Evolutionary conservation across 495 filamentous ascomycete genomes (phyloP), one percentile per base, ranked within the genome.

Genomic region (Aspergillus taichungensis): DNA sequence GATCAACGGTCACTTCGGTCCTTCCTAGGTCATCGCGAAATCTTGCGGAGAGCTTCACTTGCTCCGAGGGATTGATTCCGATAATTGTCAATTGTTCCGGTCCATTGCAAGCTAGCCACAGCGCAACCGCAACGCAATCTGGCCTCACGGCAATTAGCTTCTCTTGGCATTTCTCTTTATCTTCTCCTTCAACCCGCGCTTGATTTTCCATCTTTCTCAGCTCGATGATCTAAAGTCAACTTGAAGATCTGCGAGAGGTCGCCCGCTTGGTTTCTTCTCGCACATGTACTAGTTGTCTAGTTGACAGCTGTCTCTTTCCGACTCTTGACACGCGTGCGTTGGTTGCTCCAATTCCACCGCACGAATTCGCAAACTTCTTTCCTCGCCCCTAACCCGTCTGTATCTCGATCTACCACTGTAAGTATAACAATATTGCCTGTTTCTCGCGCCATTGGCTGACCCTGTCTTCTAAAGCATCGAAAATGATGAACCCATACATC

Each of bases 401-500:
- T 27, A 6, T 10, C 1, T 34, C 13, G 7, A 8, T 13, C 28
- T 13, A 28, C 36, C 8, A 13, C 12, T 13, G 2, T 39, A 24
- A 24, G 18, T 24, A 24, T 24, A 4, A 24, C 4, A 24, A 24
- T 24, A 24, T 10, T n/a, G 8, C 9, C 12, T 38, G 5, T 9
- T 28, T 35, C 5, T n/a, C 14, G 3, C 8, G 14, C 35, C 6
- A 18, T 43, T n/a, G 34, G 36, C 51, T 57, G 30, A 57, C 45
- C 31, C 13, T 34, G 8, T 13, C 11, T 5, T 13, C 8, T 14
- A 28, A 40, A 58, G 51, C 31, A 47, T 40, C 52, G 39, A 58
- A 49, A 57, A 67, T 61, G 31, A 73, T 73, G 69, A 73, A 71
- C 42, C 66, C 69, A 8, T 73, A 68, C 54, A 43, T 72, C 18